Evolutionary conservation across 164 flowering plant genomes (phyloP).

Genomic region (Aristolochia fimbriata): DNA sequence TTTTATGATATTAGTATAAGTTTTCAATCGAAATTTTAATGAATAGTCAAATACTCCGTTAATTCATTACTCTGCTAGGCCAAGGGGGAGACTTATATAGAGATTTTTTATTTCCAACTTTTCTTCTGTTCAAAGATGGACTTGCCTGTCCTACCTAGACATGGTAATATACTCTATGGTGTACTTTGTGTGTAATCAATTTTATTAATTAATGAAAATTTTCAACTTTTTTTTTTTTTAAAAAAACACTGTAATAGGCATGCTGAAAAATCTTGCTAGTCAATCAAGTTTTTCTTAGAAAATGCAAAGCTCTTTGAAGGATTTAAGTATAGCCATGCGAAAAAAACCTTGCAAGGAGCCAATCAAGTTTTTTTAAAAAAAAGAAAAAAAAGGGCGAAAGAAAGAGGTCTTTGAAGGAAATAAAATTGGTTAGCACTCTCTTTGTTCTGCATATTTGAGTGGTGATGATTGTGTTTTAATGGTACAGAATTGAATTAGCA

Average conservation of each 20-base stretch:
- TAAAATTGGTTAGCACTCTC: background rate
- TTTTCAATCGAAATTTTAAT: background rate
- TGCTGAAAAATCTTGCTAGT: background rate
- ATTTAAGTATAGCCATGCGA: background rate
- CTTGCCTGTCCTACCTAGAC: background rate
- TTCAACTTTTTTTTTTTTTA: background rate
- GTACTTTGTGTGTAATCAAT: no score
- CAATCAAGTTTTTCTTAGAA: background rate
- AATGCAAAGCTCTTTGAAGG: no score
- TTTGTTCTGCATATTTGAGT: background rate
- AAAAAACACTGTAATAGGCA: background rate
- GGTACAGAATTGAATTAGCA: no score
- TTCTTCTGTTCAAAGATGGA: background rate
- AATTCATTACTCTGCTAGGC: background rate
- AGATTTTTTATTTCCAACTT: background rate
- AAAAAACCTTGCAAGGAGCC: background rate
- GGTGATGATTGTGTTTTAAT: background rate
- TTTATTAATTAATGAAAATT: no score
- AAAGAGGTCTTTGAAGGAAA: background rate
- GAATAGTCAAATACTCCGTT: background rate
- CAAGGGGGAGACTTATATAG: background rate
- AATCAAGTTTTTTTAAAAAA: no score
- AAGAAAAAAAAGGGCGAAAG: no score
- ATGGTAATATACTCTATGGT: no score
- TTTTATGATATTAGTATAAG: background rate